Evolutionary conservation across 257 asterid genomes (phyloP).

Genomic region (Salvia rosmarinus): DNA sequence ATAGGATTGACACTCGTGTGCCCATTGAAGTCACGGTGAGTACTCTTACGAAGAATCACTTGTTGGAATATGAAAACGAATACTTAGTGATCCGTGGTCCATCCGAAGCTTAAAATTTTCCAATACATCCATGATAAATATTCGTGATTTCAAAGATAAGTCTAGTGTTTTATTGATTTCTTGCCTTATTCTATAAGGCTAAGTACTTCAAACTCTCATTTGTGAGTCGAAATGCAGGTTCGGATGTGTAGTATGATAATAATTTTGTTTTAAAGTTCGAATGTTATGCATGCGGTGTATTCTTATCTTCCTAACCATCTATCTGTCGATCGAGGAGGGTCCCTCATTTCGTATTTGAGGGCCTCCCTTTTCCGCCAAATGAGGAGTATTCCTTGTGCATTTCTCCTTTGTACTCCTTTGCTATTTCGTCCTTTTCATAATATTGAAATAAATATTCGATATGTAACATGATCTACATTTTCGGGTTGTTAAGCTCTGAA

Average conservation of each 20-base stretch:
- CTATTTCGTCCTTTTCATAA: conserved; percentile 32
- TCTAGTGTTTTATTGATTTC: no score
- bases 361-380: conserved; percentile 83
- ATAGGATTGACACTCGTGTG: conserved; percentile 27
- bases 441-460: conserved; percentile 33
- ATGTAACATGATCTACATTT: conserved; percentile 36
- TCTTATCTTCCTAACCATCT: conserved; percentile 98
- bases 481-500: conserved; percentile 95
- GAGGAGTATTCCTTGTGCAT: conserved; percentile 80
- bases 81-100: not conserved
- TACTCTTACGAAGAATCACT: not conserved
- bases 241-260: conserved; percentile 63
- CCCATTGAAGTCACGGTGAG: conserved; percentile 41
- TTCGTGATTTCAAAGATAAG: not conserved
- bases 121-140: not conserved
- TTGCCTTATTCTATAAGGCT: conserved; percentile 69
- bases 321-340: conserved; percentile 90
- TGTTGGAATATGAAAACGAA: not conserved
- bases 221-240: conserved; percentile 97
- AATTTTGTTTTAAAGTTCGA: conserved; percentile 71
- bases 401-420: conserved; percentile 48
- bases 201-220: conserved; percentile 94
- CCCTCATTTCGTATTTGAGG: conserved; percentile 78
- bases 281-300: conserved; percentile 99
- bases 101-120: no score